phyloP scores from a whole-genome alignment of 495 filamentous ascomycete species.

The Parachaetomium inaequale region DNA sequence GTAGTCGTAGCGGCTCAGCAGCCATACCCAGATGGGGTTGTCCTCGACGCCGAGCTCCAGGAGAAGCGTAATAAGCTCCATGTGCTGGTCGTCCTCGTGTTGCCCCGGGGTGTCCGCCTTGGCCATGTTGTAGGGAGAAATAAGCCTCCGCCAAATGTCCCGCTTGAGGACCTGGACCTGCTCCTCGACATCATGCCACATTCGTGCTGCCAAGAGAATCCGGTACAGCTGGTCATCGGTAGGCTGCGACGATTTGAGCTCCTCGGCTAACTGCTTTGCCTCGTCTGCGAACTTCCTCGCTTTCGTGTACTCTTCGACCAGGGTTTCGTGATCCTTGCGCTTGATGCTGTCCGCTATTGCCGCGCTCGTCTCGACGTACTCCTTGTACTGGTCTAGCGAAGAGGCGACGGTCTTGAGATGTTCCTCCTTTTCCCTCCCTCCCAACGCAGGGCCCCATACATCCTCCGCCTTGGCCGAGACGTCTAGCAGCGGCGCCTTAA shows the following conservation, averaged over 20 bases:
- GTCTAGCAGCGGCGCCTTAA: slow-evolving; percentile 80
- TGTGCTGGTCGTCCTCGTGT: slow-evolving; percentile 70
- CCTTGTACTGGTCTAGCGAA: slow-evolving; percentile 71
- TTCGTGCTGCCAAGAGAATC: slow-evolving; percentile 82
- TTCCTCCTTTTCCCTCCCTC: slow-evolving; percentile 88
- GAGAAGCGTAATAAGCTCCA: slow-evolving; percentile 82
- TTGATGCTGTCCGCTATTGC: slow-evolving; percentile 82
- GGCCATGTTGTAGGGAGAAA: slow-evolving; percentile 49
- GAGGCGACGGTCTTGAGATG: slow-evolving; percentile 69
- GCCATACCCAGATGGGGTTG: slow-evolving; percentile 94
- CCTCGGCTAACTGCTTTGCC: slow-evolving; percentile 59
- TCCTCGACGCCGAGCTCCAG: slow-evolving; percentile 90
- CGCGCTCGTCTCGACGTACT: slow-evolving; percentile 72
- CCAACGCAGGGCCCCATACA: slow-evolving; percentile 90
- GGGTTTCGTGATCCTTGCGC: slow-evolving; percentile 77
- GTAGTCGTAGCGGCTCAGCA: slow-evolving; percentile 81
- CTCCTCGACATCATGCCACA: slow-evolving; percentile 87
- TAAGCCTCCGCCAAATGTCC: slow-evolving; percentile 78
- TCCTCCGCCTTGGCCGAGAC: slow-evolving; percentile 92
- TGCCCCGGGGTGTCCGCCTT: slow-evolving; percentile 43
- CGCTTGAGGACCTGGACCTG: slow-evolving; percentile 83
- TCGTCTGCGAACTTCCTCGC: slow-evolving; percentile 73
- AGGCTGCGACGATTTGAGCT: slow-evolving; percentile 48
- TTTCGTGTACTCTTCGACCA: slow-evolving; percentile 80
- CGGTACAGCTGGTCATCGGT: slow-evolving; percentile 74